Conservation (phyloP, 805 yeast species). For the Lachancea fermentati region DNA sequence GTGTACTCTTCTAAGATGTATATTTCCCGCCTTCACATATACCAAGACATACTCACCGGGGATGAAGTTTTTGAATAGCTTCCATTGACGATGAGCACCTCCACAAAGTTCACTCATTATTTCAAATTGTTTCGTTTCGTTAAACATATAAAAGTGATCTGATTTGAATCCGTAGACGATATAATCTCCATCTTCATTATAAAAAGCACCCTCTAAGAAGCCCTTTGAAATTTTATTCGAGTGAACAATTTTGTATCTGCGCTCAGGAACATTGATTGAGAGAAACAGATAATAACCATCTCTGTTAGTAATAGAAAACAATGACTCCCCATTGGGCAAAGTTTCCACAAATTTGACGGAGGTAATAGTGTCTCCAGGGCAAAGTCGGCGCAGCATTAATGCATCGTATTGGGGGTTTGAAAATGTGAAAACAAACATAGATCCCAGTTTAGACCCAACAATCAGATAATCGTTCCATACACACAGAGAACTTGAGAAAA, state of each 20-base stretch:
- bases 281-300: constrained; percentile 58
- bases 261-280: constrained; percentile 21
- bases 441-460: constrained; percentile 69
- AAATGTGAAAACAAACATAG: constrained; percentile 51
- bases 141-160: constrained; percentile 71
- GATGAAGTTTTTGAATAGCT: constrained; percentile 32
- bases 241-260: constrained; percentile 35
- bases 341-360: constrained; percentile 40
- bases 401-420: constrained; percentile 17
- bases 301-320: constrained; percentile 48
- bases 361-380: constrained; percentile 66
- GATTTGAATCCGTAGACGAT: constrained; percentile 79
- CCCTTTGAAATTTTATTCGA: constrained; percentile 69
- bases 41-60: constrained; percentile 39
- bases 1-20: constrained; percentile 36
- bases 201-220: constrained; percentile 68
- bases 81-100: constrained; percentile 88
- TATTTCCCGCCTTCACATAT: constrained; percentile 52
- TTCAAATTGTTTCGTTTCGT: constrained; percentile 72
- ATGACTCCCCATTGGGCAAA: constrained; percentile 11
- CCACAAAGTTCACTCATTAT: constrained; percentile 73
- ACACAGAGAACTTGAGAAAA: constrained; percentile 55
- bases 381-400: constrained; percentile 38
- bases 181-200: constrained; percentile 40
- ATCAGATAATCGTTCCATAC: constrained; percentile 42